These are phyloP conservation scores for Mycosphaerella sp. DNA, from an alignment of 2,329 filamentous ascomycete genomes.

Conservation along the genomic window DNA sequence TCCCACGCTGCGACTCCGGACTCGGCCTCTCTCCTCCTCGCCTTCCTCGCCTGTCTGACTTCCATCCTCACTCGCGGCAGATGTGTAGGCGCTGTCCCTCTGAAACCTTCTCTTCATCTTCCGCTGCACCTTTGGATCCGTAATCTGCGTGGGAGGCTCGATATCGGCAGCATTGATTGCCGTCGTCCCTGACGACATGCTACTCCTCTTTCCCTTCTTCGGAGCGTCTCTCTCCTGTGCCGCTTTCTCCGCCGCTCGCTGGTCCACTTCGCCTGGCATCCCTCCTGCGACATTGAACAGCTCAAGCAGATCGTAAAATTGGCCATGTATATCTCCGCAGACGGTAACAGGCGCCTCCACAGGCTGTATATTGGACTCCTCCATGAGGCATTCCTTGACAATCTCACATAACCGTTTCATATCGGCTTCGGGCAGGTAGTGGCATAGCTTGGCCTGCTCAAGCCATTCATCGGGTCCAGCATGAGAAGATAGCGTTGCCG, in stretches of 20 bases:
- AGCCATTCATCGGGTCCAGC: constrained; percentile 94
- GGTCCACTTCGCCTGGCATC: constrained; percentile 70
- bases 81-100: constrained; percentile 49
- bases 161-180: constrained; percentile 87
- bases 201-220: constrained; percentile 18
- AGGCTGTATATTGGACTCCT: constrained; percentile 99
- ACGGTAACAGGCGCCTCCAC: constrained; percentile 93
- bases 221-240: constrained; percentile 17
- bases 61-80: constrained; percentile 41
- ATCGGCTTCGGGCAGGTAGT: constrained; percentile 88
- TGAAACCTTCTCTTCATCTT: constrained; percentile 62
- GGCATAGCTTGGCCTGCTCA: constrained; percentile 92
- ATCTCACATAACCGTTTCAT: constrained; percentile 99
- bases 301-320: constrained; percentile 97
- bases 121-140: constrained; percentile 76
- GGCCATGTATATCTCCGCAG: constrained; percentile 96
- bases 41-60: constrained; percentile 36
- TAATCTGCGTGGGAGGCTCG: constrained; percentile 84
- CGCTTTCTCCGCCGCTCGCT: constrained; percentile 24
- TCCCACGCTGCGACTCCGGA: constrained; percentile 32
- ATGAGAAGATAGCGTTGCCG: constrained; percentile 74
- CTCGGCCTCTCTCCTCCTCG: constrained; percentile 42
- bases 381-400: constrained; percentile 98
- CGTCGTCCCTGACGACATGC: constrained; percentile 20
- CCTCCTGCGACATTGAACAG: constrained; percentile 94